phyloP scores from a whole-genome alignment of 306 rosid genomes.

The Luffa aegyptiaca region DNA sequence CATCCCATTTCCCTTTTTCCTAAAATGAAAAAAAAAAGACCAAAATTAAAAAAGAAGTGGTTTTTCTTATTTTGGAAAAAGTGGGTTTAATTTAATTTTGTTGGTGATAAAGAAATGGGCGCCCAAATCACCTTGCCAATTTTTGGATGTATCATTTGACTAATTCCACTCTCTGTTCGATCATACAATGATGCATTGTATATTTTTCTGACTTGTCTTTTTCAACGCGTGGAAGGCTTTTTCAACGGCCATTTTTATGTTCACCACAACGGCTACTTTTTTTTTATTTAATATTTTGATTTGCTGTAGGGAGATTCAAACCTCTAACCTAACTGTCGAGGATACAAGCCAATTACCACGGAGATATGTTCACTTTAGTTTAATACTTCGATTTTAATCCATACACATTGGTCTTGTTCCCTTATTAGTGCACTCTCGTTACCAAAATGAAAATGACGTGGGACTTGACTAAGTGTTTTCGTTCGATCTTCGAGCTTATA shows the following conservation, averaged over 20 bases:
- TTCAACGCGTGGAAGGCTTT: not conserved
- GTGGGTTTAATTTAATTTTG: not conserved
- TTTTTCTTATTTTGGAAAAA: not conserved
- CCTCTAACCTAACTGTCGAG: no score
- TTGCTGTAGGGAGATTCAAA: no score
- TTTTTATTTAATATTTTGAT: no score
- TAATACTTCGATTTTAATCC: no score
- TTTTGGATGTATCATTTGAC: not conserved
- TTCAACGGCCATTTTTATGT: not conserved
- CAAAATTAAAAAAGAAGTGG: not conserved
- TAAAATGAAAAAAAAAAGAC: not conserved
- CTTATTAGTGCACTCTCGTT: no score
- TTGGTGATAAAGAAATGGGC: slow-evolving; percentile 1
- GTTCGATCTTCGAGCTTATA: no score
- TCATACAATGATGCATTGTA: not conserved
- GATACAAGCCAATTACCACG: no score
- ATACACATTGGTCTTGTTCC: no score
- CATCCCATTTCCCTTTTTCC: not conserved
- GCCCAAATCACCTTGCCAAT: not conserved
- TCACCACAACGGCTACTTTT: not conserved
- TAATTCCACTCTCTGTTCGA: not conserved
- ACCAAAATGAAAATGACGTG: no score
- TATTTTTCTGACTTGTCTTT: not conserved
- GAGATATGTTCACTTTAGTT: no score
- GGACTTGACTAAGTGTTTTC: no score